Evolutionary conservation across 2,329 filamentous ascomycete species (phyloP), one percentile per base, ranked within the genome.

Genomic region (Xylariaceae sp.): DNA sequence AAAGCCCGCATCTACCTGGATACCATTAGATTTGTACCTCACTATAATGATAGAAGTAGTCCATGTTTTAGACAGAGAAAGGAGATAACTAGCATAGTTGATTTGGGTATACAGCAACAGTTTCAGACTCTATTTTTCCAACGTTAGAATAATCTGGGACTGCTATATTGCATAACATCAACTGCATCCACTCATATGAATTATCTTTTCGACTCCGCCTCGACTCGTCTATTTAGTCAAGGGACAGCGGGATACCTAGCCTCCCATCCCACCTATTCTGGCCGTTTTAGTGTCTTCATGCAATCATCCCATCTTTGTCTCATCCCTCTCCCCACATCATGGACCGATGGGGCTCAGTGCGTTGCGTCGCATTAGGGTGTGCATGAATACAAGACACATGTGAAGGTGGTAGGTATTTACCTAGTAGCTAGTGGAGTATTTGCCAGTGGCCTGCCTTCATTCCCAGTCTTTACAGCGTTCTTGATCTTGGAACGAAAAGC

Each of bases 241-340:
- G 22, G 7, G 22, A 27, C 7, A 27, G 22, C 22, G 4, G 22
- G 22, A 27, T 5, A n/a, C n/a, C n/a, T n/a, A 27, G 22, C 22
- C 22, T 27, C 22, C 7, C 22, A 27, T 27, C 22, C 4, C 22
- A 4, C 22, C 22, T 27, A 27, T 27, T 27, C 7, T 27, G 4
- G 4, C 22, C 22, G 4, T 27, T 27, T 27, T 7, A 27, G 22
- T 27, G 4, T 27, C 22, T 47, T 46, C 54, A 49, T 58, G 44
- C 46, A 56, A 43, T 54, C 54, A 49, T 61, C 51, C 47, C 47
- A 39, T 45, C 49, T 49, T 45, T 42, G 36, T 59, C 55, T 56
- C 57, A 53, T 53, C 35, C 48, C 52, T 52, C 22, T 27, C 7
- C 22, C 7, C 22, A 27, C 22, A 27, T 7, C 7, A 27, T 7